phyloP scores from a whole-genome alignment of 495 filamentous ascomycete genomes.

The Penicillium salamii region DNA sequence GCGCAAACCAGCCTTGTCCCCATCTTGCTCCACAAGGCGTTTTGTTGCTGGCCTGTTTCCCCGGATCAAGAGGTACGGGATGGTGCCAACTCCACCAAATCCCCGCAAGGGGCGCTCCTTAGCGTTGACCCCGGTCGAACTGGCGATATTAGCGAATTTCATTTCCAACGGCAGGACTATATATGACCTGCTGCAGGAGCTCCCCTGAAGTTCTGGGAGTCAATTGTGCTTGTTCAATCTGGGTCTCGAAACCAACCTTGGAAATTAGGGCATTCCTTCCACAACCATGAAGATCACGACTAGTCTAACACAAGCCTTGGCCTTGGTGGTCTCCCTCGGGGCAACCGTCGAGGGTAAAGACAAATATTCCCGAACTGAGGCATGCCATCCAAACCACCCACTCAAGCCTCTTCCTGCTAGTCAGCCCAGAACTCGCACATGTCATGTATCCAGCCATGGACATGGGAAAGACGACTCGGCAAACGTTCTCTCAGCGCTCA shows the following conservation, averaged over 20 bases:
- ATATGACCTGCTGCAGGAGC: background rate
- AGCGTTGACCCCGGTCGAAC: conserved; percentile 6
- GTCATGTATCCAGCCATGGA: conserved; percentile 34
- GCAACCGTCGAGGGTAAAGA: conserved; percentile 17
- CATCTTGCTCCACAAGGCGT: conserved; percentile 13
- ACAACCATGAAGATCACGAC: conserved; percentile 30
- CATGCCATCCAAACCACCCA: conserved; percentile 30
- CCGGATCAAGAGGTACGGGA: conserved; percentile 13
- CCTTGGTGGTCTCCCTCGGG: conserved; percentile 22
- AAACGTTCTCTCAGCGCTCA: conserved; percentile 55
- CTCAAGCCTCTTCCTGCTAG: conserved; percentile 37
- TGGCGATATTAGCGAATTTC: background rate
- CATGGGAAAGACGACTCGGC: conserved; percentile 56
- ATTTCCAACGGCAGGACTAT: background rate
- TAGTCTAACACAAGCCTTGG: conserved; percentile 24
- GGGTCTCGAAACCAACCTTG: too few relatives aligned
- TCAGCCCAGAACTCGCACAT: conserved; percentile 27
- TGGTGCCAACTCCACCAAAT: conserved; percentile 15
- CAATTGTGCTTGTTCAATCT: too few relatives aligned
- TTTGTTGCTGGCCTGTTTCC: conserved; percentile 13
- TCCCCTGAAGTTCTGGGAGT: background rate
- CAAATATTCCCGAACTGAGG: conserved; percentile 22
- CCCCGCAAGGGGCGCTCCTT: background rate
- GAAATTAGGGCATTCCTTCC: background rate
- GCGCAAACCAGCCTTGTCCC: conserved; percentile 1